A percentile compares a stretch with the other conserved stretches of the same genome.
phyloP scores from a whole-genome alignment of 257 asterid genomes.

The Penstemon barbatus region DNA sequence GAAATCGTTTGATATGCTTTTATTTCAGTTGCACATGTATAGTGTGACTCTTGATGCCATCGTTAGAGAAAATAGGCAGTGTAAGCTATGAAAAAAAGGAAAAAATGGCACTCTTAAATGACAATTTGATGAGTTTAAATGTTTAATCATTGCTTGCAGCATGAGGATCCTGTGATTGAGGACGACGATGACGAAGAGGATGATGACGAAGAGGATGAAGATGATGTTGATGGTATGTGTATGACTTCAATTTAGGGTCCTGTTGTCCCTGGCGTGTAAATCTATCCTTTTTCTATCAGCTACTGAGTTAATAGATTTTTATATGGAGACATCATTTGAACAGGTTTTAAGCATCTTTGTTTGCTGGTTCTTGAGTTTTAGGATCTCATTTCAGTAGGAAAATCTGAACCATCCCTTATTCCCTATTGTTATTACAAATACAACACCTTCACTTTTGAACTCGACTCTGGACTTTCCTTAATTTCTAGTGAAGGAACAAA shows the following conservation, averaged over 20 bases:
- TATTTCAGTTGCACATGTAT: not conserved
- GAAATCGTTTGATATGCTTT: not conserved
- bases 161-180: constrained; percentile 57
- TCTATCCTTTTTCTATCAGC: not conserved
- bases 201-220: constrained; percentile 61
- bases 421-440: no score
- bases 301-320: not conserved
- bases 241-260: not conserved
- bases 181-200: constrained; percentile 59
- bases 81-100: not conserved
- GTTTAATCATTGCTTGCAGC: constrained; percentile 30
- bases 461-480: no score
- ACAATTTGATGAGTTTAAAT: not conserved
- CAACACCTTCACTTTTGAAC: no score
- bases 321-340: no score
- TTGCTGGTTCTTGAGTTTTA: not conserved
- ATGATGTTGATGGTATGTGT: constrained; percentile 53
- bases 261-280: not conserved
- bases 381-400: not conserved
- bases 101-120: not conserved
- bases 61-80: not conserved
- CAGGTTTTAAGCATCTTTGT: not conserved
- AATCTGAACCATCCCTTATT: no score
- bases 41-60: no score
- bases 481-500: not conserved